Base-by-base conservation (phyloP, 768 basidiomycete genomes). In the Lactifluus volemus region DNA sequence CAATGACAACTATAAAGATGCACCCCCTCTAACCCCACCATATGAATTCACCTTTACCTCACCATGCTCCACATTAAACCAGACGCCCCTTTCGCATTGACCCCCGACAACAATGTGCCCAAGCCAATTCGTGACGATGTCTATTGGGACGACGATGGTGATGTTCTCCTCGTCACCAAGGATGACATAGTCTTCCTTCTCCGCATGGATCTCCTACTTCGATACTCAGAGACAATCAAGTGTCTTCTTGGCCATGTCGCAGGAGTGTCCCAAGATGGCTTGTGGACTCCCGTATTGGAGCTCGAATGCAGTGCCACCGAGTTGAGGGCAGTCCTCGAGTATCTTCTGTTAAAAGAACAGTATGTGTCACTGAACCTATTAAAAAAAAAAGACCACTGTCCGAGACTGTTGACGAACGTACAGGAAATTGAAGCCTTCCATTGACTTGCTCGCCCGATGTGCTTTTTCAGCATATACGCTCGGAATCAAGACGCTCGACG, bases 271-370 rank as follows among this genome's bases (percentile, higher is more conserved):
- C 61, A 63, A 25, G 21, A 58, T 14, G 61, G 29, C 4, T 41
- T 30, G 7, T 63, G 61, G 61, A 63, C 57, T 15, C 61, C 61
- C 25, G 58, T 63, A 44, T 51, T 63, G 9, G 57, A 58, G 32
- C 61, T 63, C 57, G 34, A 53, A 19, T 63, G 61, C 32, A 63
- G 21, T 17, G 32, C 52, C 5, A 36, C 39, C n/a, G 56, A 63
- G 51, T 53, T 63, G 47, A 63, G 61, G 45, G 34, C 45, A 15
- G 57, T 63, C 17, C 56, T 63, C n/a, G 61, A 63, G 45, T 63
- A 58, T 39, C 51, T 63, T 29, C 51, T 29, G 17, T 38, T 58
- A 47, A 45, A 25, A 49, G 42, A 62, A 29, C 45, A 54, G 61
- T 63, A 63, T 44, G 61, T 49, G 25, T 11, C 36, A 8, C 30